Percentiles rank a stretch among this genome's conserved stretches.
These are phyloP conservation scores for Candida smagusa DNA, from an alignment of 1,139 yeast species.

Conservation along the genomic window DNA sequence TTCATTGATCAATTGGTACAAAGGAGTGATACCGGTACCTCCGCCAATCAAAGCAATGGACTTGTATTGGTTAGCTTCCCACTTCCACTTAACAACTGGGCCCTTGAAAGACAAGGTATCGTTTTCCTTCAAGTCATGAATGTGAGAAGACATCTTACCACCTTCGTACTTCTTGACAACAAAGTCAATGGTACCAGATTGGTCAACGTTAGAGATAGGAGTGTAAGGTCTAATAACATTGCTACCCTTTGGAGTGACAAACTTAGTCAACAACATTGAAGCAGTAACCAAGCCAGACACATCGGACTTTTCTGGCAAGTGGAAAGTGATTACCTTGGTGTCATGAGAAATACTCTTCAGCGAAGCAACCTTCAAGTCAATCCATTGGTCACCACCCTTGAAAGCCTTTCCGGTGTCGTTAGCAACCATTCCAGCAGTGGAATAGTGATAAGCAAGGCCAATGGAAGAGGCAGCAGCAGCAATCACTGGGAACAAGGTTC, in stretches of 20 bases:
- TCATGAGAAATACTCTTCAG: slow-evolving; percentile 56
- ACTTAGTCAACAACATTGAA: slow-evolving; percentile 77
- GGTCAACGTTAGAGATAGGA: slow-evolving; percentile 71
- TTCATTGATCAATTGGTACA: slow-evolving; percentile 78
- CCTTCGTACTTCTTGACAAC: slow-evolving; percentile 79
- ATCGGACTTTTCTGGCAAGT: slow-evolving; percentile 64
- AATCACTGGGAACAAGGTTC: slow-evolving; percentile 28
- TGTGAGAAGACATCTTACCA: slow-evolving; percentile 82
- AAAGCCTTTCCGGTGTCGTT: slow-evolving; percentile 58
- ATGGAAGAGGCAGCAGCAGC: slow-evolving; percentile 49
- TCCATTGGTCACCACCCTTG: slow-evolving; percentile 72
- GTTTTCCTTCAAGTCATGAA: slow-evolving; percentile 65
- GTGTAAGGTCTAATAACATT: slow-evolving; percentile 96
- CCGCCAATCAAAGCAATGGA: slow-evolving; percentile 87
- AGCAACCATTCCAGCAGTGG: slow-evolving; percentile 24
- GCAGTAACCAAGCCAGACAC: slow-evolving; percentile 80
- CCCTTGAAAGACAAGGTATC: slow-evolving; percentile 93
- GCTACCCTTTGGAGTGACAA: slow-evolving; percentile 77
- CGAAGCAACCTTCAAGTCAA: slow-evolving; percentile 69
- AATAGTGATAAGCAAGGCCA: slow-evolving; percentile 47
- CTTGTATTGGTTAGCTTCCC: slow-evolving; percentile 83
- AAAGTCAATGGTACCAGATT: slow-evolving; percentile 73
- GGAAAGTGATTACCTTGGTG: slow-evolving; percentile 69
- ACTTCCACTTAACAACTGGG: slow-evolving; percentile 88
- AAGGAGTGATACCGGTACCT: slow-evolving; percentile 95